These are phyloP conservation scores for Phytophthora colocasiae DNA, from an alignment of 352 stramenopile species.

Conservation along the genomic window DNA sequence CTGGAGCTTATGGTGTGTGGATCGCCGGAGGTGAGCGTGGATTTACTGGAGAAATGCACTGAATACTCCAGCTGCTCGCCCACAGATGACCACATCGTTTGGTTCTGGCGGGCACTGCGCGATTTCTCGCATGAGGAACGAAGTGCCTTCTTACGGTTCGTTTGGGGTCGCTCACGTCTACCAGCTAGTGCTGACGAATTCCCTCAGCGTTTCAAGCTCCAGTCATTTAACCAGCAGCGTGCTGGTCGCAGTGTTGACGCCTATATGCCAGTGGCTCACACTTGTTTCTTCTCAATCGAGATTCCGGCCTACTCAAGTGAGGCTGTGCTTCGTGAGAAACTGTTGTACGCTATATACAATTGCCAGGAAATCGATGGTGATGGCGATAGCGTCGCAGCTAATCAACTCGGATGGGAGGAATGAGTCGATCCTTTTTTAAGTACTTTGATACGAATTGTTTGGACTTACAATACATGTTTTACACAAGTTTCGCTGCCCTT, in stretches of 20 bases:
- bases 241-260: constrained; percentile 56
- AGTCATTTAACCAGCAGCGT: constrained; percentile 81
- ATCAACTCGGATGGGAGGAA: constrained; percentile 83
- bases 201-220: constrained; percentile 92
- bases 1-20: constrained; percentile 89
- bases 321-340: constrained; percentile 71
- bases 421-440: constrained; percentile 25
- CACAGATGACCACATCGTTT: constrained; percentile 81
- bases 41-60: constrained; percentile 80
- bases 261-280: constrained; percentile 97
- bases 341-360: constrained; percentile 94
- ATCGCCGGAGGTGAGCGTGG: constrained; percentile 80
- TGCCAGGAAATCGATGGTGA: constrained; percentile 94
- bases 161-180: constrained; percentile 92
- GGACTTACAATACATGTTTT: constrained; percentile 28
- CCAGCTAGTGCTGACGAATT: constrained; percentile 86
- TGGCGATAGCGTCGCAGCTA: constrained; percentile 78
- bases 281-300: constrained; percentile 99
- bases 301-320: constrained; percentile 94
- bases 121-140: constrained; percentile 86
- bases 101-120: constrained; percentile 87
- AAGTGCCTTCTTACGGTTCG: constrained; percentile 90
- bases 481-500: constrained; percentile 23
- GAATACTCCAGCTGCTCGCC: constrained; percentile 88
- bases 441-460: neutral